These are phyloP conservation scores for Gossypium longicalyx DNA, from an alignment of 345 rosid species.

Conservation along the genomic window DNA sequence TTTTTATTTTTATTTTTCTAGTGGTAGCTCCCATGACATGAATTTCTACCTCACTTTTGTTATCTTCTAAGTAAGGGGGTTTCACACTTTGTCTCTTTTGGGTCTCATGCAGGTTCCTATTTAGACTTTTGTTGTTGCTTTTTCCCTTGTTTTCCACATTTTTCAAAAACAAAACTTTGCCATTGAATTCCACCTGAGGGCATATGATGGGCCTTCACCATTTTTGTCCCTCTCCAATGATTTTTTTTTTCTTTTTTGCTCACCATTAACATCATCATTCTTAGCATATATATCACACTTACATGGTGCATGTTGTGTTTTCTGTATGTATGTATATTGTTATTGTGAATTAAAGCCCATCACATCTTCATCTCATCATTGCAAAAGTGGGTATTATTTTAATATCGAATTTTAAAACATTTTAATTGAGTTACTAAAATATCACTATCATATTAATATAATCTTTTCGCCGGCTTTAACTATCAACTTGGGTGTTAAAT, in stretches of 20 bases:
- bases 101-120: conserved; percentile 23
- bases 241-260: conserved; percentile 16
- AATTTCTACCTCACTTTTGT: conserved; percentile 57
- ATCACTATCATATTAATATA: too few relatives aligned
- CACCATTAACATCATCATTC: conserved; percentile 23
- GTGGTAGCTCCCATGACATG: conserved; percentile 33
- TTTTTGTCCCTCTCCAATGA: conserved; percentile 23
- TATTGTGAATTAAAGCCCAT: conserved; percentile 13
- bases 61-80: conserved; percentile 38
- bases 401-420: too few relatives aligned
- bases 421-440: too few relatives aligned
- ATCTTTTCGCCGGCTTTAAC: too few relatives aligned
- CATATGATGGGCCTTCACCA: conserved; percentile 23
- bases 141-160: conserved; percentile 12
- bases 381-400: conserved; percentile 9
- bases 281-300: background rate
- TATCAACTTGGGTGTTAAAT: too few relatives aligned
- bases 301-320: conserved; percentile 2
- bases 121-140: conserved; percentile 15
- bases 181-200: conserved; percentile 19
- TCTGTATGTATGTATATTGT: background rate
- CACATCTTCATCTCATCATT: conserved; percentile 5
- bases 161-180: background rate
- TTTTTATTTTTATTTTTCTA: background rate
- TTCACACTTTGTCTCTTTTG: conserved; percentile 32